Evolutionary conservation across 352 stramenopile species (phyloP).

Genomic region (Phytopythium chamaehyphon): DNA sequence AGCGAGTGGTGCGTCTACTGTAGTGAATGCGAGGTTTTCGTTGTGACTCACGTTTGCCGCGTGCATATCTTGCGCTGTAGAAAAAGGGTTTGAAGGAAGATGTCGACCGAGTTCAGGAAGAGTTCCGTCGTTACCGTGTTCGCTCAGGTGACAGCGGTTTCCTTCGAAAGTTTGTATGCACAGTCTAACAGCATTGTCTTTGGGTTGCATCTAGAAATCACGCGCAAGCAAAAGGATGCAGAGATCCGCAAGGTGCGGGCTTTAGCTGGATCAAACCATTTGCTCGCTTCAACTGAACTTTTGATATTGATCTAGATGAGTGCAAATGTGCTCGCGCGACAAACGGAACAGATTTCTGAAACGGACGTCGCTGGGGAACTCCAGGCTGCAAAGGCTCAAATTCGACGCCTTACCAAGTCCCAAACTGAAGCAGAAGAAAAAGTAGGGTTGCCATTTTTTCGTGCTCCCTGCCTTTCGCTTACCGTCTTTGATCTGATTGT

Average conservation of each 20-base stretch:
- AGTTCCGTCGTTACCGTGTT: slow-evolving; percentile 85
- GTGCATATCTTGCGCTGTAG: slow-evolving; percentile 21
- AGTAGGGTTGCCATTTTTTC: slow-evolving; percentile 21
- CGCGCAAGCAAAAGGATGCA: slow-evolving; percentile 85
- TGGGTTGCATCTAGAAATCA: slow-evolving; percentile 53
- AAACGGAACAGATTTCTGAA: slow-evolving; percentile 76
- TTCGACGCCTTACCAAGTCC: slow-evolving; percentile 70
- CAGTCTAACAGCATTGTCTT: not conserved
- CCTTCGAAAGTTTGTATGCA: not conserved
- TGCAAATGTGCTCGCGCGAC: slow-evolving; percentile 63
- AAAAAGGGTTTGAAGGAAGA: slow-evolving; percentile 81
- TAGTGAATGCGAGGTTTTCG: too few relatives aligned
- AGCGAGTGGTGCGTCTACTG: slow-evolving; percentile 48
- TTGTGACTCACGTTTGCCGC: too few relatives aligned
- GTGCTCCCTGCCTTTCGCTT: too few relatives aligned
- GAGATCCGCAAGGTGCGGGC: slow-evolving; percentile 74
- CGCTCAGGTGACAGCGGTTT: slow-evolving; percentile 36
- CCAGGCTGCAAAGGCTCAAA: slow-evolving; percentile 64
- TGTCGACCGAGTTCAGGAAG: slow-evolving; percentile 81
- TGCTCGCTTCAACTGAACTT: not conserved
- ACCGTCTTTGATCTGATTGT: too few relatives aligned
- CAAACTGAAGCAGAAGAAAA: slow-evolving; percentile 72
- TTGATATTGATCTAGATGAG: slow-evolving; percentile 49
- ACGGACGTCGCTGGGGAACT: slow-evolving; percentile 68
- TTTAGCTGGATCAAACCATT: not conserved